phyloP scores from a whole-genome alignment of 2,329 filamentous ascomycete genomes.

The Diaporthe citrichinensis region DNA sequence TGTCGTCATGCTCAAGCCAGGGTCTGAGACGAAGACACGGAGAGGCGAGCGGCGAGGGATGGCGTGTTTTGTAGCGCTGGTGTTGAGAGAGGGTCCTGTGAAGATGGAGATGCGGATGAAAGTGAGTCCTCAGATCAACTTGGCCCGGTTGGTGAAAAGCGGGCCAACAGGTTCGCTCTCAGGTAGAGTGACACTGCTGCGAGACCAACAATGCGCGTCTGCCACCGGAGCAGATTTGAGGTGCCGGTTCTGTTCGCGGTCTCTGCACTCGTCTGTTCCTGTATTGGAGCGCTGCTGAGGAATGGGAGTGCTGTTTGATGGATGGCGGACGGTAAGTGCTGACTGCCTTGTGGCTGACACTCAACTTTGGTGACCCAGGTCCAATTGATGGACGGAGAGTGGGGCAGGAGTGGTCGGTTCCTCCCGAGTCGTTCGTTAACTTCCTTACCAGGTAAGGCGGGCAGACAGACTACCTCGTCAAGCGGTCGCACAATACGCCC shows the following conservation, averaged over 20 bases:
- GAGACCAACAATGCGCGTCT: neutral
- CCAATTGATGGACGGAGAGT: slow-evolving; percentile 9
- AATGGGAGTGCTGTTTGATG: neutral
- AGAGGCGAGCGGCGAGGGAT: neutral
- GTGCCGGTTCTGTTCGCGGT: neutral
- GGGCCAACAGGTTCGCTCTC: slow-evolving; percentile 11
- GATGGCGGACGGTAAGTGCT: slow-evolving; percentile 15
- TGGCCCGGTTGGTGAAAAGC: slow-evolving; percentile 25
- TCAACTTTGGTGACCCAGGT: neutral
- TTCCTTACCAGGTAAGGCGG: neutral
- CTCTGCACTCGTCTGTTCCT: neutral
- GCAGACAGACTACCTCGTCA: neutral
- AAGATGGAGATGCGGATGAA: neutral
- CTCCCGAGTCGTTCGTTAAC: slow-evolving; percentile 10
- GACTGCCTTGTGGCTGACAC: slow-evolving; percentile 22
- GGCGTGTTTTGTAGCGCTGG: neutral
- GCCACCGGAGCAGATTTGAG: neutral
- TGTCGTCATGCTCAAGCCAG: slow-evolving; percentile 32
- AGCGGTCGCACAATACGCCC: neutral
- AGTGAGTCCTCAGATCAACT: slow-evolving; percentile 7
- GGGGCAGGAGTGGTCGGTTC: slow-evolving; percentile 12
- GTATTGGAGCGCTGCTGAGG: neutral
- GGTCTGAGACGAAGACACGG: neutral
- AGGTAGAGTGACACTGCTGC: neutral
- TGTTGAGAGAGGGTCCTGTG: neutral